phyloP scores from a whole-genome alignment of 1,284 basidiomycete species.

The Marasmius fiardii region DNA sequence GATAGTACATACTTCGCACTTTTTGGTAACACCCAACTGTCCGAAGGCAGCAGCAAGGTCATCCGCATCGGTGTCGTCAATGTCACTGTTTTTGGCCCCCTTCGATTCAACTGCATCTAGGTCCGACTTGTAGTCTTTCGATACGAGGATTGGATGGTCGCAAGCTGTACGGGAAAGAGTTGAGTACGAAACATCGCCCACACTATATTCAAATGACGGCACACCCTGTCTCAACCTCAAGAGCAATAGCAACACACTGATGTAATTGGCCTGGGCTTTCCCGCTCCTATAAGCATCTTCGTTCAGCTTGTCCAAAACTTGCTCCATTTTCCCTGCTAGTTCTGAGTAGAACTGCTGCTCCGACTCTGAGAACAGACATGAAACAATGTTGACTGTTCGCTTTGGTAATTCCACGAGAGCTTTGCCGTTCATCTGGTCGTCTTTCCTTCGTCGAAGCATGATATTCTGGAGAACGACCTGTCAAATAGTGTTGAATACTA shows the following conservation, averaged over 20 bases:
- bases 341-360: slow-evolving; percentile 84
- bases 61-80: slow-evolving; percentile 59
- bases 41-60: slow-evolving; percentile 78
- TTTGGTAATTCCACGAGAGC: slow-evolving; percentile 82
- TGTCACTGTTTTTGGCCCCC: slow-evolving; percentile 42
- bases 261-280: slow-evolving; percentile 62
- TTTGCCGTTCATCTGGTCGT: slow-evolving; percentile 80
- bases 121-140: slow-evolving; percentile 71
- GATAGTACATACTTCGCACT: slow-evolving; percentile 74
- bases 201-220: slow-evolving; percentile 14
- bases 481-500: neutral
- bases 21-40: slow-evolving; percentile 63
- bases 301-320: slow-evolving; percentile 72
- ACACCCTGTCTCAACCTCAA: slow-evolving; percentile 86
- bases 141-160: slow-evolving; percentile 82
- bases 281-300: slow-evolving; percentile 39
- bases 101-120: slow-evolving; percentile 71
- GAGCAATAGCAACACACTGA: slow-evolving; percentile 81
- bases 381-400: slow-evolving; percentile 69
- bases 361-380: slow-evolving; percentile 67
- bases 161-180: slow-evolving; percentile 54
- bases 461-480: slow-evolving; percentile 81
- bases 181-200: neutral
- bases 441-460: slow-evolving; percentile 91
- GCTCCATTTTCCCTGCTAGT: slow-evolving; percentile 73